Evolutionary conservation across 2,329 filamentous ascomycete genomes (phyloP).

Genomic region (Aureobasidium sp.): DNA sequence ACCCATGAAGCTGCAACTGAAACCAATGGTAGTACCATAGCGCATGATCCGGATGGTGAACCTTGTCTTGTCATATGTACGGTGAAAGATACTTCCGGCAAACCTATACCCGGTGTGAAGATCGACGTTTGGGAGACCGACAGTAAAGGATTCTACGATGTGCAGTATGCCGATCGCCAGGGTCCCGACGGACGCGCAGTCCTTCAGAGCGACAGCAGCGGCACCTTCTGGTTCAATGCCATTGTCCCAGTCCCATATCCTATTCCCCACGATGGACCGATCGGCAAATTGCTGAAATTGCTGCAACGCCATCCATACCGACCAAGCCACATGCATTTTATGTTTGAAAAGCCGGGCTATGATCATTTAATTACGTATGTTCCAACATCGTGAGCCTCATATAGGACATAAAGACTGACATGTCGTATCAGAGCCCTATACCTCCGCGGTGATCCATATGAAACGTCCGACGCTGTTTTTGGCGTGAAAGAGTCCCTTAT

Average conservation of each 20-base stretch:
- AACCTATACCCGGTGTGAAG: background rate
- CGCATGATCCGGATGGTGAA: background rate
- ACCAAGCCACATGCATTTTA: slow-evolving; percentile 18
- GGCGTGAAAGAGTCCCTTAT: slow-evolving; percentile 4
- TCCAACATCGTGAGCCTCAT: too few species aligned
- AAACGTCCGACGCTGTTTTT: slow-evolving; percentile 1
- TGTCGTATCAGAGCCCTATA: background rate
- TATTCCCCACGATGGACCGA: slow-evolving; percentile 6
- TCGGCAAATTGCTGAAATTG: background rate
- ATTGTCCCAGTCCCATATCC: slow-evolving; percentile 18
- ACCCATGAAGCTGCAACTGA: background rate
- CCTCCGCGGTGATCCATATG: background rate
- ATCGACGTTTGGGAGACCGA: slow-evolving; percentile 11
- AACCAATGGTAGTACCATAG: background rate
- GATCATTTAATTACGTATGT: slow-evolving; percentile 11
- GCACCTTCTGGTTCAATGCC: slow-evolving; percentile 28
- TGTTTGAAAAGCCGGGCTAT: slow-evolving; percentile 24
- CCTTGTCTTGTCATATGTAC: background rate
- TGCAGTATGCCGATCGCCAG: background rate
- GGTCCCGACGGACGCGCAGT: background rate
- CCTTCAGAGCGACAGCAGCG: slow-evolving; percentile 36
- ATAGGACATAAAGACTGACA: too few species aligned
- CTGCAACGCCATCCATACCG: background rate
- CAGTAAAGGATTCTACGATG: slow-evolving; percentile 7
- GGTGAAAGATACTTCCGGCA: background rate